These are phyloP conservation scores for Sabuloglossum arenarium DNA, from an alignment of 495 filamentous ascomycete species.

Conservation along the genomic window DNA sequence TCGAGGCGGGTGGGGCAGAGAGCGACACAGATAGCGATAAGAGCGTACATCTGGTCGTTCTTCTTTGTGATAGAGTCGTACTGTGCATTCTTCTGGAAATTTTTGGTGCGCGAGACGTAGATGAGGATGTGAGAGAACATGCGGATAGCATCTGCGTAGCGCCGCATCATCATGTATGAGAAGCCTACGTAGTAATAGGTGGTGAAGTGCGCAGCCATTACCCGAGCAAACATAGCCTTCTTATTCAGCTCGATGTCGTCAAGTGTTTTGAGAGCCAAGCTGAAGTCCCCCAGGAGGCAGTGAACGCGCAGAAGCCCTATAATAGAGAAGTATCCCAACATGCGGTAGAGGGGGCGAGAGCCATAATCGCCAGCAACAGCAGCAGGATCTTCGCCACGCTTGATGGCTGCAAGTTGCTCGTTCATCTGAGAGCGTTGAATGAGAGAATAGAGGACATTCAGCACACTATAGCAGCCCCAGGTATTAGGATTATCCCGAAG, in stretches of 20 bases:
- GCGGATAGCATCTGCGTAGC: conserved; percentile 95
- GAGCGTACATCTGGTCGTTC: conserved; percentile 98
- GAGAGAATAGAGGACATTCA: conserved; percentile 97
- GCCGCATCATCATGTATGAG: conserved; percentile 99
- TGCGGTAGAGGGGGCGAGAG: conserved; percentile 76
- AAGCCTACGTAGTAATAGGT: conserved; percentile 99
- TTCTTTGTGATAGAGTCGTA: conserved; percentile 98
- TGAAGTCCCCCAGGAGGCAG: conserved; percentile 93
- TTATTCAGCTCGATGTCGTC: conserved; percentile 99
- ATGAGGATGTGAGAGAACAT: conserved; percentile 99
- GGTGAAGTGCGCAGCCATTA: conserved; percentile 98
- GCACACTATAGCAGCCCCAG: conserved; percentile 98
- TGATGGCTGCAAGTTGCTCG: conserved; percentile 87
- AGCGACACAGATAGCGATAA: conserved; percentile 95
- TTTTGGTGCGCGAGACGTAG: conserved; percentile 97
- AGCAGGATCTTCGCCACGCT: conserved; percentile 70
- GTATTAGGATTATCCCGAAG: conserved; percentile 94
- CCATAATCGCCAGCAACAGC: conserved; percentile 87
- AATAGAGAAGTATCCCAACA: conserved; percentile 98
- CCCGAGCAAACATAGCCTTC: conserved; percentile 98
- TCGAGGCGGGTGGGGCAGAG: conserved; percentile 93
- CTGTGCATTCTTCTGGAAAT: conserved; percentile 96
- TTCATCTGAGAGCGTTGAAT: conserved; percentile 96
- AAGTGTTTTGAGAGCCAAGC: conserved; percentile 90
- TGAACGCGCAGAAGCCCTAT: conserved; percentile 93